Percentiles rank a stretch among this genome's conserved stretches.
Conservation (phyloP, 352 stramenopile species). For the Phytopythium kandeliae region DNA sequence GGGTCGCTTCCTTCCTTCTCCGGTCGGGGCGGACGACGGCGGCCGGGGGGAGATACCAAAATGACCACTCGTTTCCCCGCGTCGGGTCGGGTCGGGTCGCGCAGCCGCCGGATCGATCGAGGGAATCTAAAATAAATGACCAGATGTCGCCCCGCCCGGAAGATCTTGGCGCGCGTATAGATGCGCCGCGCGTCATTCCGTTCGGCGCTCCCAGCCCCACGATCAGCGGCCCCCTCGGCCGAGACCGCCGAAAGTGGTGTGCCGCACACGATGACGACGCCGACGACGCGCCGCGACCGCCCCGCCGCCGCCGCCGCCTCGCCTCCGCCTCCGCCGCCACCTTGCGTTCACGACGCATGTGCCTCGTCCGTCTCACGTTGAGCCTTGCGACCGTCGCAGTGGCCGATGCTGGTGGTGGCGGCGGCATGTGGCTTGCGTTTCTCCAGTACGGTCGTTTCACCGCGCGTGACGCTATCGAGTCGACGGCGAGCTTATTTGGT, state of each 20-base stretch:
- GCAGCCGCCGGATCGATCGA: not conserved
- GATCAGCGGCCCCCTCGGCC: not conserved
- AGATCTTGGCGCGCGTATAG: not conserved
- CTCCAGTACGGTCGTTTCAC: not conserved
- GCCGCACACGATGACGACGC: not conserved
- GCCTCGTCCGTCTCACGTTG: not conserved
- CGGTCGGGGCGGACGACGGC: slow-evolving; percentile 13
- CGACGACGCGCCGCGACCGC: not conserved
- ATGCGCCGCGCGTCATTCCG: not conserved
- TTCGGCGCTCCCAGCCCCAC: not conserved
- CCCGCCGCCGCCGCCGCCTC: no score
- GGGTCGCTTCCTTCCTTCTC: slow-evolving; percentile 17
- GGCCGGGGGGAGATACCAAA: slow-evolving; percentile 80
- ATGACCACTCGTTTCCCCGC: slow-evolving; percentile 44
- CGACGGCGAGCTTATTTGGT: no score
- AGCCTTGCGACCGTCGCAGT: no score
- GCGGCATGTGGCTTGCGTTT: not conserved
- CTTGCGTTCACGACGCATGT: not conserved
- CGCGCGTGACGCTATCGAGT: not conserved
- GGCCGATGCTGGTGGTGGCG: no score
- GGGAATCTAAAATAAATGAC: slow-evolving; percentile 20
- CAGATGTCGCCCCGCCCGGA: slow-evolving; percentile 14
- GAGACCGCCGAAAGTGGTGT: slow-evolving; percentile 2
- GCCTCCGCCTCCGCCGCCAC: no score
- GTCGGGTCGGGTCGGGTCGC: not conserved